phyloP scores from a whole-genome alignment of 139 green algal genomes.

The Medakamo hakoo region DNA sequence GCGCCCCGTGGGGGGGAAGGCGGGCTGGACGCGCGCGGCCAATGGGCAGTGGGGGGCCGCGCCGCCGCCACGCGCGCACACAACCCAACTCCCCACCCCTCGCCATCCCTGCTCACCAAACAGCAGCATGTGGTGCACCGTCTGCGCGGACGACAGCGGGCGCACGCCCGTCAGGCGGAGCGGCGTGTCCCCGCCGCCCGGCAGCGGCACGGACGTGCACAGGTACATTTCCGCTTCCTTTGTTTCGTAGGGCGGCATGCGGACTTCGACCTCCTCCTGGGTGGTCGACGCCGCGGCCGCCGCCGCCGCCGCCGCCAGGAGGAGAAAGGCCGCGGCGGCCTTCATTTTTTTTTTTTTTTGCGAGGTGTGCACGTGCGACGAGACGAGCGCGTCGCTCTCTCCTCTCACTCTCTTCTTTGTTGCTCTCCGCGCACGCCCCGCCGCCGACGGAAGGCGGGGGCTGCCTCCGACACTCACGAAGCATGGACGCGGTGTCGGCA shows the following conservation, averaged over 20 bases:
- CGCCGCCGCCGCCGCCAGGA: neutral
- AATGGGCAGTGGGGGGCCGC: neutral
- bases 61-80: no score
- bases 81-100: no score
- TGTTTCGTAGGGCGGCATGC: constrained; percentile 19
- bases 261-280: constrained; percentile 1
- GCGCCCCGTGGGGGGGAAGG: no score
- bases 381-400: no score
- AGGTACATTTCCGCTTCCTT: constrained; percentile 32
- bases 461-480: no score
- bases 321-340: neutral
- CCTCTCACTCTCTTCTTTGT: no score
- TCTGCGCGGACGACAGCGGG: constrained; percentile 34
- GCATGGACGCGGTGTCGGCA: no score
- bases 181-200: constrained; percentile 11
- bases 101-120: no score
- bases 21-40: neutral
- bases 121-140: constrained; percentile 84
- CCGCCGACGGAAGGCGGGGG: no score
- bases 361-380: no score
- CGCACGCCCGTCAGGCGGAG: constrained; percentile 50
- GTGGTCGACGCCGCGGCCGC: no score
- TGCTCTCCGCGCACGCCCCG: no score
- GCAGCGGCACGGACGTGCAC: constrained; percentile 34
- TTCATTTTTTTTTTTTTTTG: neutral